phyloP scores from a whole-genome alignment of 2,329 filamentous ascomycete species.

The Madurella mycetomatis region DNA sequence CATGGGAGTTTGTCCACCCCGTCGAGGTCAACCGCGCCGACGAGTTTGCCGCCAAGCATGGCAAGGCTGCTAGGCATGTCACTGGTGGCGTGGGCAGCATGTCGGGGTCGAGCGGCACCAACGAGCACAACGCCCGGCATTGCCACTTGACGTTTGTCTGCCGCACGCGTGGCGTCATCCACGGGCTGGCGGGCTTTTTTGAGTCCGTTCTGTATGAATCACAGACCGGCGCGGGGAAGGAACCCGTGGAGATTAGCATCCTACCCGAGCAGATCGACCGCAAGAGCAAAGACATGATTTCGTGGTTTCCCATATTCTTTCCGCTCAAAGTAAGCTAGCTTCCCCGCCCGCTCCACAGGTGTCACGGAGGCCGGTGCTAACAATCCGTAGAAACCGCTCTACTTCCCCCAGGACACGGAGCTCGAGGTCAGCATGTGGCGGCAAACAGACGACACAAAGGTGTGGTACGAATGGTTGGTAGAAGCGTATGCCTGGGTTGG shows the following conservation, averaged over 20 bases:
- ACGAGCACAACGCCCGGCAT: slow-evolving; percentile 86
- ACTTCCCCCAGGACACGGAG: slow-evolving; percentile 78
- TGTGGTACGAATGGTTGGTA: slow-evolving; percentile 98
- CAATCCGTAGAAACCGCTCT: slow-evolving; percentile 66
- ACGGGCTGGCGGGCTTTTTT: slow-evolving; percentile 92
- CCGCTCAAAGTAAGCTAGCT: slow-evolving; percentile 83
- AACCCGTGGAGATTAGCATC: slow-evolving; percentile 80
- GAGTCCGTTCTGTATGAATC: slow-evolving; percentile 86
- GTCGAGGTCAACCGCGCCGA: slow-evolving; percentile 44
- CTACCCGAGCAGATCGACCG: slow-evolving; percentile 85
- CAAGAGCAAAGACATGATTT: slow-evolving; percentile 98
- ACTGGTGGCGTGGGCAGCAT: slow-evolving; percentile 68
- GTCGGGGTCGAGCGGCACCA: slow-evolving; percentile 71
- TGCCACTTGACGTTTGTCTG: slow-evolving; percentile 75
- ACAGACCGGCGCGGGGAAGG: slow-evolving; percentile 35
- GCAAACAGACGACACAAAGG: slow-evolving; percentile 88
- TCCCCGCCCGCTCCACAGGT: background rate
- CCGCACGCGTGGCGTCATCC: slow-evolving; percentile 73
- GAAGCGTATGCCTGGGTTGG: slow-evolving; percentile 71
- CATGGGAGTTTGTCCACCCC: slow-evolving; percentile 78
- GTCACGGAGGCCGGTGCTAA: background rate
- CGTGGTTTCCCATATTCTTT: slow-evolving; percentile 99
- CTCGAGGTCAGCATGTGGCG: slow-evolving; percentile 93
- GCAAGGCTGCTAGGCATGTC: slow-evolving; percentile 54
- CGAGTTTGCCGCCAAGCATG: slow-evolving; percentile 39